phyloP scores from a whole-genome alignment of 306 rosid genomes.

The Boehmeria nivea region DNA sequence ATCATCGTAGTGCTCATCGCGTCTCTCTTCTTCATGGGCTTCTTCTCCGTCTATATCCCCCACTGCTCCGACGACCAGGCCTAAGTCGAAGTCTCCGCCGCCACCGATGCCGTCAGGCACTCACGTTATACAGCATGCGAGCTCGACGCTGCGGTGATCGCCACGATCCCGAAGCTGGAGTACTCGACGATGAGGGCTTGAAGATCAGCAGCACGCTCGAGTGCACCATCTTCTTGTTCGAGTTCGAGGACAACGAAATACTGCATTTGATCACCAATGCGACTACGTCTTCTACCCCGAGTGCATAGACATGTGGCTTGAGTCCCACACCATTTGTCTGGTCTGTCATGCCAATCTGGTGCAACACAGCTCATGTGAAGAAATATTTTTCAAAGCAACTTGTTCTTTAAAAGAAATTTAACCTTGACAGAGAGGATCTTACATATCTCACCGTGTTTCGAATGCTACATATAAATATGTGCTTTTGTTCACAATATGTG shows the following conservation, averaged over 20 bases:
- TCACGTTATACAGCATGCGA: slow-evolving; percentile 48
- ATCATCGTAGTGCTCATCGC: slow-evolving; percentile 52
- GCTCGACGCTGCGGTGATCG: slow-evolving; percentile 40
- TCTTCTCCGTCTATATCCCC: slow-evolving; percentile 78
- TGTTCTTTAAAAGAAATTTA: too few relatives aligned
- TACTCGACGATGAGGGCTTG: slow-evolving; percentile 55
- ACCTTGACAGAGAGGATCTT: too few relatives aligned
- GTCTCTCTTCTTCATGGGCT: slow-evolving; percentile 66
- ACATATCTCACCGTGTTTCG: too few relatives aligned
- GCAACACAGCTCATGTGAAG: too few relatives aligned
- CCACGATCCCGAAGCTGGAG: slow-evolving; percentile 52
- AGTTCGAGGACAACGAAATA: slow-evolving; percentile 71
- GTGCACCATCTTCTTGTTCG: slow-evolving; percentile 79
- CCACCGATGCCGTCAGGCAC: slow-evolving; percentile 14
- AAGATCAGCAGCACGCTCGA: slow-evolving; percentile 62
- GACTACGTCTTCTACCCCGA: slow-evolving; percentile 91
- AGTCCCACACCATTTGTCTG: slow-evolving; percentile 72
- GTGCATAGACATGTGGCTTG: too few relatives aligned
- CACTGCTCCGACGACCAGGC: slow-evolving; percentile 37
- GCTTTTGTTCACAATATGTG: too few relatives aligned
- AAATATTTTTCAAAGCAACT: too few relatives aligned
- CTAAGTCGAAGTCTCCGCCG: neutral
- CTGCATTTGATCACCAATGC: slow-evolving; percentile 86
- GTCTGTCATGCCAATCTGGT: slow-evolving; percentile 76
- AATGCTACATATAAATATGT: too few relatives aligned